phyloP scores from a whole-genome alignment of 345 rosid species.

The Acer saccharum region DNA sequence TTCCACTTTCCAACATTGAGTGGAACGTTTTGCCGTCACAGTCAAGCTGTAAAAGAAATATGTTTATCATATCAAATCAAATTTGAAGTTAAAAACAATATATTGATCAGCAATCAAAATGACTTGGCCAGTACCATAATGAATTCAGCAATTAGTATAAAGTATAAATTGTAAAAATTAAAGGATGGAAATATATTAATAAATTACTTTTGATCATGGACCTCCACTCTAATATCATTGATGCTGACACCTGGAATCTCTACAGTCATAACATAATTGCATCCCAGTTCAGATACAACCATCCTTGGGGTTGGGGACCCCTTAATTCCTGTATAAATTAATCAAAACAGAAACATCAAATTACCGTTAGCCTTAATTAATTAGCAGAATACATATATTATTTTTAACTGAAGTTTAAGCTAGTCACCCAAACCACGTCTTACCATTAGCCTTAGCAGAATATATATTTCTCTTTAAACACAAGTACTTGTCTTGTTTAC shows the following conservation, averaged over 20 bases:
- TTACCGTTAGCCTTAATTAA: no score
- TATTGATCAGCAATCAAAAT: not conserved
- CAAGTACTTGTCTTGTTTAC: constrained; percentile 14
- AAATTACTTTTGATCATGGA: constrained; percentile 54
- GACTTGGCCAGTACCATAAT: not conserved
- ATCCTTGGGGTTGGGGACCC: constrained; percentile 58
- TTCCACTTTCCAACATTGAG: constrained; percentile 28
- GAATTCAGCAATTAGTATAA: not conserved
- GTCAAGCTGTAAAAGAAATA: constrained; percentile 48
- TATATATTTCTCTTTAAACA: constrained; percentile 12
- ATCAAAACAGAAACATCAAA: not conserved
- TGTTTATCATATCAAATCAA: constrained; percentile 8
- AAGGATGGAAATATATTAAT: not conserved
- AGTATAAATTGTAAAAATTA: not conserved
- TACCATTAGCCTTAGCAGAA: constrained; percentile 32
- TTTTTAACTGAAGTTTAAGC: no score
- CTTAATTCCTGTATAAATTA: constrained; percentile 39
- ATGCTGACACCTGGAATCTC: constrained; percentile 73
- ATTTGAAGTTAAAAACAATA: not conserved
- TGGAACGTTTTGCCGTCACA: constrained; percentile 52
- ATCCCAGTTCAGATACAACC: constrained; percentile 56
- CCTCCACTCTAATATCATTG: constrained; percentile 76
- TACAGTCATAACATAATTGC: constrained; percentile 51
- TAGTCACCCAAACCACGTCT: constrained; percentile 1
- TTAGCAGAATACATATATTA: no score